Evolutionary conservation across 768 basidiomycete genomes (phyloP), one percentile per base, ranked within the genome.

Genomic region (Psilocybe subaeruginosa): DNA sequence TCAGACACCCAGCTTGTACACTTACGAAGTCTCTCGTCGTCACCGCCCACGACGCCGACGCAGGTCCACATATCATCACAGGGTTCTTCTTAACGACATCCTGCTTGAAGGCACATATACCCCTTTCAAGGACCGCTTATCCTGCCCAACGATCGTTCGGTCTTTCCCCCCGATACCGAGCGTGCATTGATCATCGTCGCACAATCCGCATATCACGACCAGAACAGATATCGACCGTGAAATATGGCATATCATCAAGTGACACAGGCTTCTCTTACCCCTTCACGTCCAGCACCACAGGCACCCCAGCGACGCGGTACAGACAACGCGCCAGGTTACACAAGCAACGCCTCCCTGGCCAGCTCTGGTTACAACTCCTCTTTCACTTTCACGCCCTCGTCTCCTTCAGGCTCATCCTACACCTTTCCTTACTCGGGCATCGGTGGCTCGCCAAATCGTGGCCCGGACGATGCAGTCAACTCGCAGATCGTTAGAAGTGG

Each of bases 281-380:
- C 92, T 56, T 85, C 89, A 39, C 82, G 92, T 43, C 91, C 92
- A 56, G 91, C 91, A 4, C 92, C 92, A 12, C 85, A 84, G 56
- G 89, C 86, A 3, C 91, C 91, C 2, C 68, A 78, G 27, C 80
- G 86, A 27, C 80, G 81, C 56, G 75, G 72, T 16, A 70, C 76
- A 0, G 82, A 86, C 56, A 64, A 71, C 9, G 65, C 76, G 17
- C 66, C 71, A 33, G 67, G 66, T 54, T 81, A 77, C 64, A 77
- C 70, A 56, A 68, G 72, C 31, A 76, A 76, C 69, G 77, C 75
- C 64, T 69, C 80, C 11, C 79, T 88, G 53, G 71, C 79, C n/a
- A 77, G 70, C 60, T 80, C 85, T 31, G 85, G 85, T 45, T 90
- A 89, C 74, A 84, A 78, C 66, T 70, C 84, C 1, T 83, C 88